Evolutionary conservation across 305 asterid genomes (phyloP), one percentile per base, ranked within the genome.

Genomic region (Euphrasia arctica): DNA sequence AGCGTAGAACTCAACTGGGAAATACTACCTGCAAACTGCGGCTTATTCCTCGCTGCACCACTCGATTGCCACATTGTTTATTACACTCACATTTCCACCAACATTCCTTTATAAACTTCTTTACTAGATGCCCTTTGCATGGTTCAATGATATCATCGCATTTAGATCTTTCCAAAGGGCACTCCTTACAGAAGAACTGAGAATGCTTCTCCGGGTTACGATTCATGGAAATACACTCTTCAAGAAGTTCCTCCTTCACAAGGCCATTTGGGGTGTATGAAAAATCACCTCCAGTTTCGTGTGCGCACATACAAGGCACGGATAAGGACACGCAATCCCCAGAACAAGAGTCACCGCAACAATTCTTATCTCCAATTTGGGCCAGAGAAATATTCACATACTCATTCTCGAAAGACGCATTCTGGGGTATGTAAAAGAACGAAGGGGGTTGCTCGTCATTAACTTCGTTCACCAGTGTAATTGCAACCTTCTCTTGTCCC

Each of bases 41-140:
- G 48, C 70, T 85, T 65, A 92, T 89, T 58, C 98, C 98, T 74
- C 93, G 79, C 74, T 92, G 98, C 56, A 92, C 97, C 59, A 89
- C 96, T 63, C 98, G 89, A 73, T 89, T 92, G 74, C 98, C 95
- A 69, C 98, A 92, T 42, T 72, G 83, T 61, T 77, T 80, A 72
- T 73, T 62, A 74, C 98, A 92, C 32, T 96, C 98, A 77, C 98
- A 92, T 72, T 89, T 92, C 78, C 72, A 77, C 98, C 98, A 92
- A 70, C 98, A 92, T 74, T 92, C 97, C 78, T 87, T 89, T 63
- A 92, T 80, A 75, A 92, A 92, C 65, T 62, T 85, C 75, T 95
- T 80, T 64, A 78, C 81, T 43, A 89, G 68, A 87, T 89, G 98
- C 63, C 98, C 98, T 79, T 83, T 84, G 83, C 98, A 92, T 39